Evolutionary conservation across 2,329 filamentous ascomycete species (phyloP).

Genomic region (Hypomyces rosellus): DNA sequence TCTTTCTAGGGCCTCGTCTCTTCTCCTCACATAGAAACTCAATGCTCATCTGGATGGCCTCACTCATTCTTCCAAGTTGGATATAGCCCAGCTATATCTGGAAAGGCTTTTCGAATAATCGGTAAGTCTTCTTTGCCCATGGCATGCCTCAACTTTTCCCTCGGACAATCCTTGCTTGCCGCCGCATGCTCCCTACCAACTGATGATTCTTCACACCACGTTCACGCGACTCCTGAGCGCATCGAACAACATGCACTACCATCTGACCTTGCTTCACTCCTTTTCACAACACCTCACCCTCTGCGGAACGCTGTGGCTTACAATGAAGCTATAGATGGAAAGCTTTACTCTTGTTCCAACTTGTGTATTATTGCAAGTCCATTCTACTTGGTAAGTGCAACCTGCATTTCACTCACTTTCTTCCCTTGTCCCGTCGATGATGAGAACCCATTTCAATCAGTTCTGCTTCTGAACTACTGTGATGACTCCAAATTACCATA

Average conservation of each 20-base stretch:
- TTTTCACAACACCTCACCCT: not conserved
- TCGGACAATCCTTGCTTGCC: not conserved
- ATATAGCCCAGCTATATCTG: not conserved
- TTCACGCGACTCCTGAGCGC: slow-evolving; percentile 58
- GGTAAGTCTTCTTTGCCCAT: not conserved
- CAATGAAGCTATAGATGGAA: not conserved
- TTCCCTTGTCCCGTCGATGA: slow-evolving; percentile 36
- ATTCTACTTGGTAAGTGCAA: not conserved
- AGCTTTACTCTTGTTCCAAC: not conserved
- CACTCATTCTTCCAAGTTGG: not conserved
- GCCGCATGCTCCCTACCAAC: slow-evolving; percentile 10
- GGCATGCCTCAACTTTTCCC: not conserved
- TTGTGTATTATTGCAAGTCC: not conserved
- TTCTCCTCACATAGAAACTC: too few species aligned
- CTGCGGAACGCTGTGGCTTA: not conserved
- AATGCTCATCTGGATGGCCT: not conserved
- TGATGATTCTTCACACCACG: slow-evolving; percentile 54
- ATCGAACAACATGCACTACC: slow-evolving; percentile 68
- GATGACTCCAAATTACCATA: slow-evolving; percentile 63
- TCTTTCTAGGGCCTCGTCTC: too few species aligned
- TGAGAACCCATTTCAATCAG: slow-evolving; percentile 60
- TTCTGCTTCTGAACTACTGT: slow-evolving; percentile 68
- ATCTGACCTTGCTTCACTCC: slow-evolving; percentile 46
- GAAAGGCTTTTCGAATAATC: too few species aligned
- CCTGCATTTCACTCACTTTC: not conserved